Evolutionary conservation across 352 stramenopile species (phyloP).

Genomic region (Globisporangium acanthophoron): DNA sequence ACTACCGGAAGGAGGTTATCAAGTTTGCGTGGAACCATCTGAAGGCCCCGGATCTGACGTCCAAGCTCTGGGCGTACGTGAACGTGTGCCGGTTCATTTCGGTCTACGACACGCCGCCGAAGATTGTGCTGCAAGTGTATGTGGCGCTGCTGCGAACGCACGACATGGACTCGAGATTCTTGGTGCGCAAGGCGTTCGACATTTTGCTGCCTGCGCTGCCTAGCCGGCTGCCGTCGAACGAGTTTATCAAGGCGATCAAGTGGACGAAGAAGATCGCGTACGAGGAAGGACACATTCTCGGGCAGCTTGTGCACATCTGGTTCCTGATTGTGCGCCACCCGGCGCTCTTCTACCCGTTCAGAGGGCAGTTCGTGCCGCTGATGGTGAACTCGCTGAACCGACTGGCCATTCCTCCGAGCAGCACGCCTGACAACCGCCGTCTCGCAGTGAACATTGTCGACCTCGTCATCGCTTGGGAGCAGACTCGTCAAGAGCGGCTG

Average conservation of each 20-base stretch:
- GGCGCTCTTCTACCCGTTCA: slow-evolving; percentile 90
- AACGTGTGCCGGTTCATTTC: slow-evolving; percentile 97
- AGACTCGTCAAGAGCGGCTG: slow-evolving; percentile 74
- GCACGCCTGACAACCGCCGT: slow-evolving; percentile 88
- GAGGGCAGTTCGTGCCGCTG: slow-evolving; percentile 91
- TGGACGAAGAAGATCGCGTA: slow-evolving; percentile 98
- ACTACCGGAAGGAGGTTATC: slow-evolving; percentile 96
- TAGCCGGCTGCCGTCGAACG: slow-evolving; percentile 82
- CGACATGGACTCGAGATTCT: slow-evolving; percentile 92
- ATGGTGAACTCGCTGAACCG: slow-evolving; percentile 96
- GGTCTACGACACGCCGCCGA: slow-evolving; percentile 93
- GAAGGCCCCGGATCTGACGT: slow-evolving; percentile 92
- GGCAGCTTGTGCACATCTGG: slow-evolving; percentile 97
- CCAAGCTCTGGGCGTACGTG: slow-evolving; percentile 97
- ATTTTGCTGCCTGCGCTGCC: slow-evolving; percentile 93
- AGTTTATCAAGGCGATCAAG: slow-evolving; percentile 96
- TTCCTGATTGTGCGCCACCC: slow-evolving; percentile 94
- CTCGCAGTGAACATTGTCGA: slow-evolving; percentile 94
- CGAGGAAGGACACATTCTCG: slow-evolving; percentile 94
- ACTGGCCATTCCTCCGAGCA: slow-evolving; percentile 93
- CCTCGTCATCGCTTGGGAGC: slow-evolving; percentile 95
- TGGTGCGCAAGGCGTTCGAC: slow-evolving; percentile 93
- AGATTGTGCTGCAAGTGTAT: slow-evolving; percentile 97
- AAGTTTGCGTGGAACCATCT: slow-evolving; percentile 98
- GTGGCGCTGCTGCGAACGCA: slow-evolving; percentile 92